A percentile compares a stretch with the other conserved stretches of the same genome.
Conservation (phyloP, 139 green algal species). For the Coccomyxa sp. region DNA sequence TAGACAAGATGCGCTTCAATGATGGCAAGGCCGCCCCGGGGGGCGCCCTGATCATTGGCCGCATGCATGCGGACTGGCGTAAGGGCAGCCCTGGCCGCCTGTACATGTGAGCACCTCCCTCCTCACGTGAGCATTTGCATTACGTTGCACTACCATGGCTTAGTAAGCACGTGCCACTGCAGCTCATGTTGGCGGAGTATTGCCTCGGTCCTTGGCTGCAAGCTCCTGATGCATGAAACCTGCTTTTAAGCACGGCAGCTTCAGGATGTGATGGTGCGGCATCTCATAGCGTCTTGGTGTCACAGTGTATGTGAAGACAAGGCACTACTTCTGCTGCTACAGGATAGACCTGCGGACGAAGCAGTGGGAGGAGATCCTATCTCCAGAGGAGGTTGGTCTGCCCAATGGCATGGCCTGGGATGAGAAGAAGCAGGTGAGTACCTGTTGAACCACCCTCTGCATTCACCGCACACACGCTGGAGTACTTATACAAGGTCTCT, state of each 20-base stretch:
- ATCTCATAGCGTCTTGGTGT: no score
- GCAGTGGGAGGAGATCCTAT: neutral
- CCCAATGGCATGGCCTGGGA: conserved; percentile 55
- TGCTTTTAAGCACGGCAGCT: no score
- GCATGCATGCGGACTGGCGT: conserved; percentile 40
- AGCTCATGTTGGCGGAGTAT: no score
- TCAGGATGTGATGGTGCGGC: no score
- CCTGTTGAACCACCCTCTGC: no score
- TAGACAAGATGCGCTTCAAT: conserved; percentile 28
- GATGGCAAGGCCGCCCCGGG: conserved; percentile 44
- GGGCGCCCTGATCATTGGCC: conserved; percentile 36
- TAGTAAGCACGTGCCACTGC: no score
- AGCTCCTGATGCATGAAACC: neutral
- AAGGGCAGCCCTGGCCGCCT: conserved; percentile 33
- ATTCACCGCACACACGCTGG: no score
- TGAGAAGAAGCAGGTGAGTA: no score
- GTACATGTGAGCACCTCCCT: conserved; percentile 19
- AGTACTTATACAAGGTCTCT: no score
- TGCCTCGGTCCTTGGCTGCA: no score
- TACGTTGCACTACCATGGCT: no score
- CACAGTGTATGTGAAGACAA: neutral
- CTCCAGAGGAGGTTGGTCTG: conserved; percentile 6
- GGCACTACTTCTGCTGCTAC: neutral
- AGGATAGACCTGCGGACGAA: neutral
- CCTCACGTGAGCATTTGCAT: no score